phyloP scores from a whole-genome alignment of 2,329 filamentous ascomycete genomes.

The Talaromyces sp. region DNA sequence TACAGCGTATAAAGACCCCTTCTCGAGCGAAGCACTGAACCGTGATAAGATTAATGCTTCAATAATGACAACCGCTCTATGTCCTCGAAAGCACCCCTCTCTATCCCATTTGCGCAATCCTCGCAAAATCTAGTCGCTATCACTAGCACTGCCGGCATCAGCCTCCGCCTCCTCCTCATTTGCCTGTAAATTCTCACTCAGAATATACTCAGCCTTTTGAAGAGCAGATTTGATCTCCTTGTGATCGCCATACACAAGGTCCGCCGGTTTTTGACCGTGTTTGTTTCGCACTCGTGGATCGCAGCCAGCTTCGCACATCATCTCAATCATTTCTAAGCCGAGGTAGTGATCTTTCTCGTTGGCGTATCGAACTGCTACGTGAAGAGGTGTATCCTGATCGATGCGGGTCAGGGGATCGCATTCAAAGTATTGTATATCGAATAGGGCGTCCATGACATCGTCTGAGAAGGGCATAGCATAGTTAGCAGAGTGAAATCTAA shows the following conservation, averaged over 20 bases:
- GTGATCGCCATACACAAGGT: slow-evolving; percentile 43
- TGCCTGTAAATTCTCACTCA: slow-evolving; percentile 42
- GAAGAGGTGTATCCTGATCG: slow-evolving; percentile 47
- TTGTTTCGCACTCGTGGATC: slow-evolving; percentile 49
- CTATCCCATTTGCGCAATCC: neutral
- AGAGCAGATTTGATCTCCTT: slow-evolving; percentile 40
- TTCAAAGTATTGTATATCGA: slow-evolving; percentile 48
- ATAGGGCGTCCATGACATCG: slow-evolving; percentile 46
- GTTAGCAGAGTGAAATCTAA: neutral
- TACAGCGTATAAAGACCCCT: neutral
- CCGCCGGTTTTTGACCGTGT: slow-evolving; percentile 44
- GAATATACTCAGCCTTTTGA: slow-evolving; percentile 46
- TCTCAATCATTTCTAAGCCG: slow-evolving; percentile 45
- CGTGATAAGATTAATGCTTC: neutral
- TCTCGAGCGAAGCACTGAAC: no score
- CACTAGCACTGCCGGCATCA: slow-evolving; percentile 38
- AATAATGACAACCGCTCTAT: neutral
- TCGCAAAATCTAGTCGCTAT: slow-evolving; percentile 26
- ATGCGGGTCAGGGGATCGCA: slow-evolving; percentile 46
- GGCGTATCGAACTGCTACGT: slow-evolving; percentile 44
- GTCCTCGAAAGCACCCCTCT: neutral
- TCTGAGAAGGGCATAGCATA: slow-evolving; percentile 28
- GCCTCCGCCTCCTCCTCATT: slow-evolving; percentile 34
- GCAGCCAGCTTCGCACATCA: slow-evolving; percentile 49
- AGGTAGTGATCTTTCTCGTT: slow-evolving; percentile 45